Percentiles rank a stretch among this genome's conserved stretches.
These are phyloP conservation scores for Sarcodon sp. DNA, from an alignment of 768 basidiomycete species.

Conservation along the genomic window DNA sequence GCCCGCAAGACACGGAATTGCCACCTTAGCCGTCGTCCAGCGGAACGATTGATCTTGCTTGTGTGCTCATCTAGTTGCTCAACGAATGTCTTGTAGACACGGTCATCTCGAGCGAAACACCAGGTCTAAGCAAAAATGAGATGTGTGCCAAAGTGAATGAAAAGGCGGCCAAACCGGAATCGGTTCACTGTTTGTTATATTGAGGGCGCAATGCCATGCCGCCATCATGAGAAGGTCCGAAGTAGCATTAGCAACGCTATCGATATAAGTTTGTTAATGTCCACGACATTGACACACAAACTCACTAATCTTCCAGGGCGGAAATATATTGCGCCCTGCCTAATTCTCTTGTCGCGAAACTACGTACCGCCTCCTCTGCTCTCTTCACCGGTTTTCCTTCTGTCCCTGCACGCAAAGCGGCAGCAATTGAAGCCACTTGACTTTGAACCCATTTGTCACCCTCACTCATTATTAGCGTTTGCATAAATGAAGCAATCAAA, in stretches of 20 bases:
- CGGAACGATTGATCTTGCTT: conserved; percentile 29
- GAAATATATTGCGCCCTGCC: conserved; percentile 70
- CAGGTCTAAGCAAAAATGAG: conserved; percentile 41
- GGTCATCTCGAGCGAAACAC: conserved; percentile 88
- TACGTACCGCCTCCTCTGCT: conserved; percentile 66
- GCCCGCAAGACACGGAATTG: conserved; percentile 53
- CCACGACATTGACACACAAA: neutral
- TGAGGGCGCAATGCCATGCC: conserved; percentile 59
- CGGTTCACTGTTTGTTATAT: conserved; percentile 42
- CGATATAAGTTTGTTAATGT: neutral
- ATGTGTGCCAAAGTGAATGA: conserved; percentile 1
- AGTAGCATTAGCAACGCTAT: conserved; percentile 80
- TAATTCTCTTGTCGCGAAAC: conserved; percentile 80
- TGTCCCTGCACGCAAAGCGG: conserved; percentile 56
- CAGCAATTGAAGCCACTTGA: conserved; percentile 52
- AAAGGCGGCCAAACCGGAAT: conserved; percentile 51
- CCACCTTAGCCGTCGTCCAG: conserved; percentile 51
- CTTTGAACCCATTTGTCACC: conserved; percentile 83
- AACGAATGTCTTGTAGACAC: conserved; percentile 61
- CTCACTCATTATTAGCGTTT: conserved; percentile 94
- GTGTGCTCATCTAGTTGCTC: conserved; percentile 25
- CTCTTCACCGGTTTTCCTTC: conserved; percentile 63
- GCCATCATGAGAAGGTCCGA: conserved; percentile 75
- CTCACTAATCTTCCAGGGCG: conserved; percentile 83
- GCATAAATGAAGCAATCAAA: conserved; percentile 85